Percentiles rank a stretch among this genome's conserved stretches.
Conservation (phyloP, 345 rosid species). For the Kernera saxatilis region DNA sequence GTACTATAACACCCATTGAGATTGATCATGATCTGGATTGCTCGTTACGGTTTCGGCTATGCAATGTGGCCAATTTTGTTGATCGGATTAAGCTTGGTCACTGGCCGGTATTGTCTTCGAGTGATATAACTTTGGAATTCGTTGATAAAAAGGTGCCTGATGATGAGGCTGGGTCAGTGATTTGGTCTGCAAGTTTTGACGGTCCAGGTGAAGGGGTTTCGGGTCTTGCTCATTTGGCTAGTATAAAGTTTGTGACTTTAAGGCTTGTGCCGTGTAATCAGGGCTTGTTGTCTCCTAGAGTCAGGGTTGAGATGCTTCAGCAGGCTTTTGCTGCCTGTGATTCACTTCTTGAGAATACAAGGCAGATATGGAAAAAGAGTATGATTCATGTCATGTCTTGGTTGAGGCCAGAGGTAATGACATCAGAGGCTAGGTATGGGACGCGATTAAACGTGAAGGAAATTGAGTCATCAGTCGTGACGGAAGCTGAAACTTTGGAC, state of each 20-base stretch:
- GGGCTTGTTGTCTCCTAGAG: slow-evolving; percentile 45
- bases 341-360: slow-evolving; percentile 58
- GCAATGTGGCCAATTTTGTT: slow-evolving; percentile 42
- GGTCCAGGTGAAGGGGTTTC: slow-evolving; percentile 82
- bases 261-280: slow-evolving; percentile 49
- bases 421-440: slow-evolving; percentile 75
- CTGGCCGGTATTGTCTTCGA: slow-evolving; percentile 70
- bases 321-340: slow-evolving; percentile 68
- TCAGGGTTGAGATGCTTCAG: slow-evolving; percentile 76
- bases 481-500: slow-evolving; percentile 26
- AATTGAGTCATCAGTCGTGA: slow-evolving; percentile 19
- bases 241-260: slow-evolving; percentile 58
- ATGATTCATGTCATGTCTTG: slow-evolving; percentile 88
- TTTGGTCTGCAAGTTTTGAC: slow-evolving; percentile 72
- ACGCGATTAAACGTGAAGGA: slow-evolving; percentile 29
- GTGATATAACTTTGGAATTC: slow-evolving; percentile 58
- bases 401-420: slow-evolving; percentile 85
- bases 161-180: slow-evolving; percentile 37
- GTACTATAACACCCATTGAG: slow-evolving; percentile 28
- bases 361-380: slow-evolving; percentile 85
- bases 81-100: slow-evolving; percentile 82
- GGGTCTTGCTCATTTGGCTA: slow-evolving; percentile 73
- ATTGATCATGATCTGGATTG: slow-evolving; percentile 37
- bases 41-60: slow-evolving; percentile 59
- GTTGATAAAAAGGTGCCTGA: slow-evolving; percentile 31